These are phyloP conservation scores for Cudoniella acicularis DNA, from an alignment of 495 filamentous ascomycete genomes.

Conservation along the genomic window DNA sequence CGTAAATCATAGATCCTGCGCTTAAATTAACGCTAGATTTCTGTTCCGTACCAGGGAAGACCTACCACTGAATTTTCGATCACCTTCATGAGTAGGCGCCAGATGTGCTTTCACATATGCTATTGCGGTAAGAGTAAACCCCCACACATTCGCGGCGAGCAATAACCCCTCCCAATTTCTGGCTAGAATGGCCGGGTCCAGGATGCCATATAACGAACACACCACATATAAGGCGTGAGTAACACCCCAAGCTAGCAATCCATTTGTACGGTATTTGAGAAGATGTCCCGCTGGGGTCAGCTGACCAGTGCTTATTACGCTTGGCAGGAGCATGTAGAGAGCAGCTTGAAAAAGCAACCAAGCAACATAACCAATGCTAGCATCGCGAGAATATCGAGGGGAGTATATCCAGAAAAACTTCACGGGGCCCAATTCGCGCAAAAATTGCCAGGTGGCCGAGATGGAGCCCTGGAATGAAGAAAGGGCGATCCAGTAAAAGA, in stretches of 20 bases:
- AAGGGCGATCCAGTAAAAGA: slow-evolving; percentile 20
- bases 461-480: slow-evolving; percentile 14
- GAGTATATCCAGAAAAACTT: slow-evolving; percentile 12
- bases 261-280: slow-evolving; percentile 30
- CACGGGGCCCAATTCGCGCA: background rate
- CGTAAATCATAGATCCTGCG: slow-evolving; percentile 37
- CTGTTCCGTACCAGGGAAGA: background rate
- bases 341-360: slow-evolving; percentile 18
- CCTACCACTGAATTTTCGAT: slow-evolving; percentile 42
- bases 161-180: slow-evolving; percentile 33
- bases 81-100: slow-evolving; percentile 35
- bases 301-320: slow-evolving; percentile 17
- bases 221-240: slow-evolving; percentile 32
- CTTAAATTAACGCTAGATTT: background rate
- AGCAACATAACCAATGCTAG: slow-evolving; percentile 3
- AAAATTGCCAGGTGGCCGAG: background rate
- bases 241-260: slow-evolving; percentile 37
- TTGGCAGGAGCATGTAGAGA: slow-evolving; percentile 17
- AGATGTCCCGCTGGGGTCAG: slow-evolving; percentile 23
- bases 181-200: slow-evolving; percentile 40
- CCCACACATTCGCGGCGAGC: slow-evolving; percentile 30
- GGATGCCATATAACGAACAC: slow-evolving; percentile 22
- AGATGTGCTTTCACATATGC: slow-evolving; percentile 39
- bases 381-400: slow-evolving; percentile 2
- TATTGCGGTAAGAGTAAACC: slow-evolving; percentile 33